Conservation (phyloP, 768 basidiomycete species). For the Hericium erinaceus region DNA sequence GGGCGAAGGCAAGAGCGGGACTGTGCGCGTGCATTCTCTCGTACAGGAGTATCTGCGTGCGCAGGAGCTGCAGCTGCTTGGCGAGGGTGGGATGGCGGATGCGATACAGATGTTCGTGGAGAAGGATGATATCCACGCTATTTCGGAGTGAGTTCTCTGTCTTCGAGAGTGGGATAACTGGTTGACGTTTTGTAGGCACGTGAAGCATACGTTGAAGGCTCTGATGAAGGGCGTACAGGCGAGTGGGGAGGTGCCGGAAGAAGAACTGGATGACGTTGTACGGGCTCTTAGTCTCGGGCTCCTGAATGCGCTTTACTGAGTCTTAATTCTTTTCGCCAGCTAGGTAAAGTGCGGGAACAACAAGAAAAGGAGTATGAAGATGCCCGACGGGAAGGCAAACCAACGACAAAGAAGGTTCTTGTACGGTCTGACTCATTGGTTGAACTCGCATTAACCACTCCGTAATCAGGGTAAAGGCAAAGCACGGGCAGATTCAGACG, state of each 20-base stretch:
- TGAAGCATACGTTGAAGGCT: constrained; percentile 43
- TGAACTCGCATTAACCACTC: no score
- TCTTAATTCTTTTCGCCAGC: constrained; percentile 27
- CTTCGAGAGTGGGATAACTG: neutral
- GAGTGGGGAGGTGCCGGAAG: constrained; percentile 61
- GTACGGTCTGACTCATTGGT: neutral
- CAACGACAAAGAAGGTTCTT: neutral
- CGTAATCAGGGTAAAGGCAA: constrained; percentile 36
- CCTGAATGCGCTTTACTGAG: neutral
- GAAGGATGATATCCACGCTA: constrained; percentile 94
- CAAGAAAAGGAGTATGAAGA: constrained; percentile 57
- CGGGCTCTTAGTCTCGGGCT: constrained; percentile 14
- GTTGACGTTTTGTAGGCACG: constrained; percentile 42
- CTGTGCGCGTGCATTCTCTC: constrained; percentile 78
- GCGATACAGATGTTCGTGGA: constrained; percentile 95
- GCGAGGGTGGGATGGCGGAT: constrained; percentile 85
- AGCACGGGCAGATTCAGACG: constrained; percentile 38
- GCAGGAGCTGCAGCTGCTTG: constrained; percentile 87
- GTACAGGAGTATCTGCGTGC: constrained; percentile 88
- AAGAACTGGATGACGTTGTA: constrained; percentile 67
- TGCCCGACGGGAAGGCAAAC: constrained; percentile 25
- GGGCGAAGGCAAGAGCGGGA: constrained; percentile 38
- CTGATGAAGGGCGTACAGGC: constrained; percentile 62
- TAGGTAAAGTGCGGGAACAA: constrained; percentile 59
- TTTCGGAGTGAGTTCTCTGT: constrained; percentile 57